A percentile compares a stretch with the other conserved stretches of the same genome.
phyloP scores from a whole-genome alignment of 2,329 filamentous ascomycete species.

The Emydomyces testavorans region DNA sequence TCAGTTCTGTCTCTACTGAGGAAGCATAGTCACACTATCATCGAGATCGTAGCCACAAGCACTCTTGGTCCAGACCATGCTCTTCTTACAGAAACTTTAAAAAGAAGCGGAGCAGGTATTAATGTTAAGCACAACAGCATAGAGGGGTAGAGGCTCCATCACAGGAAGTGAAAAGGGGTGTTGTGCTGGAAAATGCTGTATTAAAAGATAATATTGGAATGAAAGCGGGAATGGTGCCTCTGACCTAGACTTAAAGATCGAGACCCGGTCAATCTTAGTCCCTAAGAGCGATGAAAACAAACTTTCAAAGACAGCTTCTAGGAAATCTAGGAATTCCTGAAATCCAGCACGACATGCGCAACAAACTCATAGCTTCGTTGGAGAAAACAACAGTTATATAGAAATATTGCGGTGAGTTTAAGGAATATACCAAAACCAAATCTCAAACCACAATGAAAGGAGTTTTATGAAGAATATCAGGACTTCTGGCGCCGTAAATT shows the following conservation, averaged over 20 bases:
- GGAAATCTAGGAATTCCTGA: neutral
- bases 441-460: neutral
- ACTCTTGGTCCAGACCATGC: neutral
- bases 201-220: slow-evolving; percentile 4
- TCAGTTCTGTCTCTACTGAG: slow-evolving; percentile 2
- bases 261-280: neutral
- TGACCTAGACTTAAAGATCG: neutral
- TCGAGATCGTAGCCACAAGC: neutral
- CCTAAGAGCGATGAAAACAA: neutral
- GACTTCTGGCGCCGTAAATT: slow-evolving; percentile 5
- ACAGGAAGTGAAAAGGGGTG: neutral
- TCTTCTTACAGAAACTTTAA: neutral
- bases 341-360: neutral
- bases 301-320: neutral
- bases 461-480: neutral
- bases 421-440: slow-evolving; percentile 3
- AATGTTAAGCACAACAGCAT: neutral
- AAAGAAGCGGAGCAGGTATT: neutral
- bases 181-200: neutral
- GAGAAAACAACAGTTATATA: neutral
- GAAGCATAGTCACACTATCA: neutral
- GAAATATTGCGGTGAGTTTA: slow-evolving; percentile 5
- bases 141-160: neutral
- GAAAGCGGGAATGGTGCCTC: neutral
- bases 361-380: slow-evolving; percentile 4